Evolutionary conservation across 495 filamentous ascomycete species (phyloP), one percentile per base, ranked within the genome.

Genomic region (Opeltia flavorubescens): DNA sequence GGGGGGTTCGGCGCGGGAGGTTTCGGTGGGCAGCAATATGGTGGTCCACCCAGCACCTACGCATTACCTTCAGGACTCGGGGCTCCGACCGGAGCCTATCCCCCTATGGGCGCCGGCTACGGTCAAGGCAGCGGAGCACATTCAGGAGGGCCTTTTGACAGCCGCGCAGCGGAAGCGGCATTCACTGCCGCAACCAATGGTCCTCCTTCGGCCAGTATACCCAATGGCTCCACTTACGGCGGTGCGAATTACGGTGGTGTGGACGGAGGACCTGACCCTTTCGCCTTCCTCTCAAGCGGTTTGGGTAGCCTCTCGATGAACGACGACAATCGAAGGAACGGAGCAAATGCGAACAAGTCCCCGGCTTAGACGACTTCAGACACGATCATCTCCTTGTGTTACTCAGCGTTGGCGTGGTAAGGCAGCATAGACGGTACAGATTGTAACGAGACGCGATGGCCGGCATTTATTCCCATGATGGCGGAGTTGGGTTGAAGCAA

Each of bases 141-240:
- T 60, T 91, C 88, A 43, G 82, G 83, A 34, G 82, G 85, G 28
- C 84, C 88, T 1, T 96, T 98, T 56, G 89, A 94, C 59, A 93
- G 89, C 66, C 84, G 91, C 27, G 84, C 86, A 36, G 82, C 85
- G 26, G 89, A 95, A 69, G 85, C 86, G 13, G 89, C 88, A 17
- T 95, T 95, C 67, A 80, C 83, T 46, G 85, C 84, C 17, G 89
- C 86, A 27, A 79, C 82, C 56, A 87, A 83, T 58, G 80, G 77
- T 33, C 77, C 78, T 46, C 63, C 65, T 36, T 74, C 72, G 25
- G 65, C 66, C 34, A 71, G 66, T 46, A 65, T 63, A 41, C 65
- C 70, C 12, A 78, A 78, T 51, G 74, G 73, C 30, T 74, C 74
- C 28, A 38, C 20, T 26, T 55, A 51, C 26, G 29, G 50, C 40